These are phyloP conservation scores for Hericium erinaceus DNA, from an alignment of 768 basidiomycete genomes.

Conservation along the genomic window DNA sequence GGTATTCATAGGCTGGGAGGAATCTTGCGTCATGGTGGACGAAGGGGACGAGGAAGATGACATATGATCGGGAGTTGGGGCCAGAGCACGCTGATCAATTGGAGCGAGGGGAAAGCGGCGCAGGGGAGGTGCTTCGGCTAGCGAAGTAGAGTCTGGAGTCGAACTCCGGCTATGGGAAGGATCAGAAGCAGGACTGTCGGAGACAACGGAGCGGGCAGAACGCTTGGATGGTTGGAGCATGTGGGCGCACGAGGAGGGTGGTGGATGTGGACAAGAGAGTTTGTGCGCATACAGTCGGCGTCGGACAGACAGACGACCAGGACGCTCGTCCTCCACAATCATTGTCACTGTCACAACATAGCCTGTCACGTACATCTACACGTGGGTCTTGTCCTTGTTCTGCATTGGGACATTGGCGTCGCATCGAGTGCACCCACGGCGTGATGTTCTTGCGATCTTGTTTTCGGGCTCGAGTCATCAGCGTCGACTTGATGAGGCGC, in stretches of 20 bases:
- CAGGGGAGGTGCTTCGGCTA: slow-evolving; percentile 4
- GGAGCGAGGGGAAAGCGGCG: slow-evolving; percentile 14
- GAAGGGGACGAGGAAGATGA: background rate
- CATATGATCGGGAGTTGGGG: slow-evolving; percentile 1
- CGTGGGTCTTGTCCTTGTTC: background rate
- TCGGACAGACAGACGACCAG: background rate
- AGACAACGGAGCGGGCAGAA: background rate
- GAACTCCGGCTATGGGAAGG: background rate
- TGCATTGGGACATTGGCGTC: background rate
- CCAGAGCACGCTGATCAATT: slow-evolving; percentile 11
- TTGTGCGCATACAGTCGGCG: background rate
- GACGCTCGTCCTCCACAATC: background rate
- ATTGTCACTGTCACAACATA: background rate
- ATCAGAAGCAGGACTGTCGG: background rate
- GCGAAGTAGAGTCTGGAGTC: slow-evolving; percentile 7
- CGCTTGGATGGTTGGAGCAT: background rate
- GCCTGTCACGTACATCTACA: background rate
- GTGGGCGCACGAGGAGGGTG: background rate
- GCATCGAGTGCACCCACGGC: too few relatives aligned
- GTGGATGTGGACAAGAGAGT: background rate
- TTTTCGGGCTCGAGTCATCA: too few relatives aligned
- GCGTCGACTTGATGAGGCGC: too few relatives aligned
- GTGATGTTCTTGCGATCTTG: too few relatives aligned
- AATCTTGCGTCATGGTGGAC: slow-evolving; percentile 1
- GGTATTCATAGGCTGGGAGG: background rate